These are phyloP conservation scores for Solanum pinnatisectum DNA, from an alignment of 257 asterid species.

Conservation along the genomic window DNA sequence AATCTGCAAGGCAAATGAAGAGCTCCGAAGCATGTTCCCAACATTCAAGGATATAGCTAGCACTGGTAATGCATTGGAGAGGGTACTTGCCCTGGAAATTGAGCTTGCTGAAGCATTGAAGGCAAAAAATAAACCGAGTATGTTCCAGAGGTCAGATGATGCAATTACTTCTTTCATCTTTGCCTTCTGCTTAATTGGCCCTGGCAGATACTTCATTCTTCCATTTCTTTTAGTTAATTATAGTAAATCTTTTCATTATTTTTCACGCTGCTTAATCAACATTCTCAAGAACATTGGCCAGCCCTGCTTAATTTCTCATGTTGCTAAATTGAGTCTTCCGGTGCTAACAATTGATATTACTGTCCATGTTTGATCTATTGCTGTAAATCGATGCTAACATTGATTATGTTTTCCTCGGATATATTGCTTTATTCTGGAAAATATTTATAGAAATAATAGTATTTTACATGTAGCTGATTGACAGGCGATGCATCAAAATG, in stretches of 20 bases:
- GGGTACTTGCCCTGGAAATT: slow-evolving; percentile 85
- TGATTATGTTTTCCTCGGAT: not conserved
- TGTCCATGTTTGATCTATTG: not conserved
- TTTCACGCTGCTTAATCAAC: not conserved
- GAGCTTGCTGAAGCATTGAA: slow-evolving; percentile 90
- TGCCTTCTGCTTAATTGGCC: not conserved
- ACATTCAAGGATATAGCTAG: slow-evolving; percentile 45
- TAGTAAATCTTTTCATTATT: not conserved
- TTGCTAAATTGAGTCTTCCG: not conserved
- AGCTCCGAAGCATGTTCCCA: slow-evolving; percentile 77
- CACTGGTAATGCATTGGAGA: slow-evolving; percentile 71
- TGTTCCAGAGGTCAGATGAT: slow-evolving; percentile 57
- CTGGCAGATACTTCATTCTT: not conserved
- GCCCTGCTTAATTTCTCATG: not conserved
- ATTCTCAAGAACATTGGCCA: not conserved
- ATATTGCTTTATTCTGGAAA: not conserved
- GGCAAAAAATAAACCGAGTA: slow-evolving; percentile 47
- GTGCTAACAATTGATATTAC: not conserved
- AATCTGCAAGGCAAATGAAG: slow-evolving; percentile 61
- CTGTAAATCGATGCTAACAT: not conserved
- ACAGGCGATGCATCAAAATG: not conserved
- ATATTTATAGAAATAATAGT: not conserved
- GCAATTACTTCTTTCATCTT: not conserved
- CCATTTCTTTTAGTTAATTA: not conserved
- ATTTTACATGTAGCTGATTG: not conserved